phyloP scores from a whole-genome alignment of 2,329 filamentous ascomycete species.

The Paraconiothyrium brasiliense region DNA sequence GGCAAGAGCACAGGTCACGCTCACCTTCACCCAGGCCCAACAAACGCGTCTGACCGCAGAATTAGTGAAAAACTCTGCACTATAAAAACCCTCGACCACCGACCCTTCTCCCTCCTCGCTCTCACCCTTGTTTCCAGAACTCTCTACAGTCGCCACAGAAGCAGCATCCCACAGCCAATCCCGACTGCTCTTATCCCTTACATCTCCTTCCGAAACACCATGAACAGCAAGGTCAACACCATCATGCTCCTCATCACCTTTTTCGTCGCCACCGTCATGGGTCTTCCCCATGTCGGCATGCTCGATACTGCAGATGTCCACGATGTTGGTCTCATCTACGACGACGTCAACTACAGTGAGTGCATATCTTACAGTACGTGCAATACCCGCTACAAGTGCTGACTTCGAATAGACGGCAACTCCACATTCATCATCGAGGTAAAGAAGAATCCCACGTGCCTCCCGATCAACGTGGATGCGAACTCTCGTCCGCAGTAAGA shows the following conservation, averaged over 20 bases:
- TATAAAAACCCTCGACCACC: conserved; percentile 1
- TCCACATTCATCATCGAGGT: conserved; percentile 23
- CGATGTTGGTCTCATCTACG: conserved; percentile 31
- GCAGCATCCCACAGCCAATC: too few species aligned
- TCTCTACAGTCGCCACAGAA: background rate
- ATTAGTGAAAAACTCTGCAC: background rate
- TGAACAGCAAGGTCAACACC: background rate
- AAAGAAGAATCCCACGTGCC: conserved; percentile 22
- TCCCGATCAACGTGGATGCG: conserved; percentile 18
- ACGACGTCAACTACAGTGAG: conserved; percentile 19
- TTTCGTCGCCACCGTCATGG: background rate
- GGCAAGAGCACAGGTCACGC: background rate
- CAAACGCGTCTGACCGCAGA: background rate
- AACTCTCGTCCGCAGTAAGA: background rate
- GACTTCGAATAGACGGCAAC: conserved; percentile 10
- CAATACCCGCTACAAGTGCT: background rate
- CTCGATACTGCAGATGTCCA: conserved; percentile 25
- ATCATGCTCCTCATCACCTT: conserved; percentile 1
- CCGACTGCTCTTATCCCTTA: too few species aligned
- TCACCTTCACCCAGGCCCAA: background rate
- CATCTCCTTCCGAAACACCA: background rate
- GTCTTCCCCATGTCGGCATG: conserved; percentile 32
- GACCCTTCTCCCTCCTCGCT: background rate
- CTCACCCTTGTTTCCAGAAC: background rate
- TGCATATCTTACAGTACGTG: background rate